Conservation (phyloP, 371 early-diverging fungal genomes). For the Vairimorpha ceranae region DNA sequence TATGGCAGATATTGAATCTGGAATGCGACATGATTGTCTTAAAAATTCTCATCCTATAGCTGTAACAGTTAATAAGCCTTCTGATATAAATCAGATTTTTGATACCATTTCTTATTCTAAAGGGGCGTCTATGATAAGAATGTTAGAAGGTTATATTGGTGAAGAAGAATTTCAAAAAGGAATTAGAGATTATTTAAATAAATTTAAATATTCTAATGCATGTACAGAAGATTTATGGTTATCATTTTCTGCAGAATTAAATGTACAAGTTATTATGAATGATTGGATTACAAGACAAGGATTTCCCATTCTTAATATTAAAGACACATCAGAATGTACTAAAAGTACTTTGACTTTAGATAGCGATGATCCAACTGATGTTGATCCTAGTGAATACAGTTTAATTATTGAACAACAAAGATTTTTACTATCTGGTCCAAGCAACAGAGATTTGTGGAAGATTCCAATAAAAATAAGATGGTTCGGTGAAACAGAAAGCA, state of each 20-base stretch:
- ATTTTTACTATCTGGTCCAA: constrained; percentile 69
- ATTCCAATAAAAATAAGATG: constrained; percentile 65
- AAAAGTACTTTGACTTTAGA: background rate
- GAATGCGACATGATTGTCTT: constrained; percentile 70
- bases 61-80: constrained; percentile 70
- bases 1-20: constrained; percentile 67
- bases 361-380: no score
- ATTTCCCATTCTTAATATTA: constrained; percentile 60
- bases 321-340: constrained; percentile 59
- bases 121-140: constrained; percentile 79
- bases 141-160: constrained; percentile 74
- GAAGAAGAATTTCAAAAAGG: constrained; percentile 67
- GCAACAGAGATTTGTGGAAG: constrained; percentile 54
- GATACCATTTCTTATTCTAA: constrained; percentile 73
- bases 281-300: constrained; percentile 77
- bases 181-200: constrained; percentile 70
- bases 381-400: background rate
- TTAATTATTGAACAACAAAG: constrained; percentile 65
- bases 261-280: constrained; percentile 72
- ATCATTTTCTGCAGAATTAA: constrained; percentile 66
- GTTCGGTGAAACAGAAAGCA: constrained; percentile 68
- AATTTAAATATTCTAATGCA: constrained; percentile 74
- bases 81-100: constrained; percentile 73
- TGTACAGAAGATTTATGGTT: constrained; percentile 76
- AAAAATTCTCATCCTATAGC: constrained; percentile 82